Conservation (phyloP, 352 stramenopile genomes). For the Globisporangium mamillatum region DNA sequence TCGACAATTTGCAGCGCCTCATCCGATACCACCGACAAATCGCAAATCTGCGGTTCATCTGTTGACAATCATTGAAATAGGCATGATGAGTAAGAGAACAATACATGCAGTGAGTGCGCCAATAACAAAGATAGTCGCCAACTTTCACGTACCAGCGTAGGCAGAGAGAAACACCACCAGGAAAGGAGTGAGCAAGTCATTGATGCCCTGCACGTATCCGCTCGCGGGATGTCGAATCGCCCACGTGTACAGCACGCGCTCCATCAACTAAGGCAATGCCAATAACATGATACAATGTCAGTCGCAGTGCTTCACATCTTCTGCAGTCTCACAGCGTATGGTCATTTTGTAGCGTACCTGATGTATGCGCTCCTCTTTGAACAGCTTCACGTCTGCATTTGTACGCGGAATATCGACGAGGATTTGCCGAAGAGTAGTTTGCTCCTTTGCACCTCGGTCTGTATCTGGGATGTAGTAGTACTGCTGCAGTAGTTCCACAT, state of each 20-base stretch:
- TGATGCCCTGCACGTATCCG: constrained; percentile 99
- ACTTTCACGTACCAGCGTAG: constrained; percentile 49
- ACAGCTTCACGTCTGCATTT: constrained; percentile 94
- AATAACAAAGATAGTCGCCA: neutral
- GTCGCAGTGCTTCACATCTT: neutral
- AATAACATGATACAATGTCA: constrained; percentile 3
- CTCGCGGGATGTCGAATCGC: constrained; percentile 97
- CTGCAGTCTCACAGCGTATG: neutral
- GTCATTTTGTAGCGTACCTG: constrained; percentile 36
- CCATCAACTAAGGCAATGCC: constrained; percentile 77
- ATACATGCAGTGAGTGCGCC: no score
- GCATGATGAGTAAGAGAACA: no score
- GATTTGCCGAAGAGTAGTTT: constrained; percentile 95
- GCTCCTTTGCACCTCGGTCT: constrained; percentile 92
- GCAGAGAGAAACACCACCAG: constrained; percentile 95
- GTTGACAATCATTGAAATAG: neutral
- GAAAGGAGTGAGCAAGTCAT: constrained; percentile 98
- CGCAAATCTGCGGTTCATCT: constrained; percentile 77
- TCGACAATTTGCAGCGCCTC: constrained; percentile 88
- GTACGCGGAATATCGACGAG: constrained; percentile 99
- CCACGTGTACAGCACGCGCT: constrained; percentile 98
- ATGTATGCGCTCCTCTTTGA: constrained; percentile 93
- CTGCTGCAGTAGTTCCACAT: constrained; percentile 91
- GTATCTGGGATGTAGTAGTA: constrained; percentile 98
- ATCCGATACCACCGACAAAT: constrained; percentile 63